A percentile compares a stretch with the other conserved stretches of the same genome.
Conservation (phyloP, 495 filamentous ascomycete genomes). For the Daldinia grandis region DNA sequence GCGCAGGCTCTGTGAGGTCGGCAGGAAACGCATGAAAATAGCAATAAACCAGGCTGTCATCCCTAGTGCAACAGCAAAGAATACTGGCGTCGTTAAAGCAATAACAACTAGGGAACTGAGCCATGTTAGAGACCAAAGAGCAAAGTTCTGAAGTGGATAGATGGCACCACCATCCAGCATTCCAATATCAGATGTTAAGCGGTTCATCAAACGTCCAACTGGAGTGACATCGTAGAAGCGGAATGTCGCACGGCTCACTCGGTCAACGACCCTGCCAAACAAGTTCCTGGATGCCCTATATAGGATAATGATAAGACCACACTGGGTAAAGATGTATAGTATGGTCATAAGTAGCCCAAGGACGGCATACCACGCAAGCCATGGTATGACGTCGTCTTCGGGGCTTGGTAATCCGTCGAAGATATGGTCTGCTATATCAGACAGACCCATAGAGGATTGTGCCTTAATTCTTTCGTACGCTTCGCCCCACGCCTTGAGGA, state of each 20-base stretch:
- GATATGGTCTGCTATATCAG: slow-evolving; percentile 30
- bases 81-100: slow-evolving; percentile 74
- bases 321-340: slow-evolving; percentile 61
- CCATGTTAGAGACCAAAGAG: slow-evolving; percentile 72
- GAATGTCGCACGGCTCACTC: slow-evolving; percentile 80
- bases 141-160: slow-evolving; percentile 69
- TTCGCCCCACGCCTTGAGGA: slow-evolving; percentile 86
- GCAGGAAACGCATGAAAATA: slow-evolving; percentile 77
- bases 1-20: slow-evolving; percentile 81
- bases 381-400: slow-evolving; percentile 71
- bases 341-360: slow-evolving; percentile 68
- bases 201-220: slow-evolving; percentile 85
- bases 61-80: slow-evolving; percentile 72
- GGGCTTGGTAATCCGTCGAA: slow-evolving; percentile 71
- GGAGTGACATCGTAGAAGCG: slow-evolving; percentile 89
- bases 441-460: background rate
- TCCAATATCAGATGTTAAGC: slow-evolving; percentile 84
- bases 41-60: slow-evolving; percentile 70
- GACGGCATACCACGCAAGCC: slow-evolving; percentile 72
- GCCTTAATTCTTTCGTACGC: slow-evolving; percentile 57
- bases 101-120: slow-evolving; percentile 76
- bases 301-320: slow-evolving; percentile 72
- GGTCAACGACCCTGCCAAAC: slow-evolving; percentile 72
- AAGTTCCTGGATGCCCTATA: slow-evolving; percentile 77
- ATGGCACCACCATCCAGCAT: slow-evolving; percentile 83